Evolutionary conservation across 202 grass and related monocot species (phyloP), one percentile per base, ranked within the genome.

Genomic region (Setaria viridis): DNA sequence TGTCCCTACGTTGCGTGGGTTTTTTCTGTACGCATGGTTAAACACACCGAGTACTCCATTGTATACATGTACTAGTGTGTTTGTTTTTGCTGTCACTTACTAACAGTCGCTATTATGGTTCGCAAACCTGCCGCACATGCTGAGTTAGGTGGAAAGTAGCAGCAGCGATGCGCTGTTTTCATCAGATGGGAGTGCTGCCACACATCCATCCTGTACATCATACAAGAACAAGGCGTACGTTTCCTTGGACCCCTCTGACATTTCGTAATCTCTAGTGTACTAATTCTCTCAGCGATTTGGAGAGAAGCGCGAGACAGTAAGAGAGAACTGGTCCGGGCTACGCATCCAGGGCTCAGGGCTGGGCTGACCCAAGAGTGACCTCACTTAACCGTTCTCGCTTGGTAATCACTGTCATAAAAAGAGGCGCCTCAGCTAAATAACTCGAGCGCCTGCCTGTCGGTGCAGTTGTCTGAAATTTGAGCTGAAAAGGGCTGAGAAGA

Each of bases 391-490:
- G 39, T 5, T 37, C 56, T 25, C 7, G n/a, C 13, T 34, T 17
- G 13, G 13, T 82, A 58, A 82, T 70, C 37, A 81, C 63, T 56
- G 8, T 43, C 39, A 58, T 58, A 50, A 11, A 42, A 69, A 68
- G 33, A 70, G 20, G 64, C 20, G 11, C 19, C 48, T n/a, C 78
- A 9, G 47, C 48, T 41, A 41, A 41, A 41, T 5, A 68, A 68
- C 63, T 68, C 20, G 65, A 41, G 35, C 55, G 12, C 39, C 39
- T 41, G 6, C 13, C 55, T 57, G 65, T 35, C 49, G 15, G 16
- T 43, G 34, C 50, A 7, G 3, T 65, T 41, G 25, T 25, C 25
- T 25, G 25, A 25, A 25, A 25, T 25, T 25, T 25, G 25, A 25
- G 25, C 25, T 25, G 25, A 25, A 25, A 25, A 25, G 25, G 25